phyloP scores from a whole-genome alignment of 2,329 filamentous ascomycete species.

The Arachnopeziza araneosa region DNA sequence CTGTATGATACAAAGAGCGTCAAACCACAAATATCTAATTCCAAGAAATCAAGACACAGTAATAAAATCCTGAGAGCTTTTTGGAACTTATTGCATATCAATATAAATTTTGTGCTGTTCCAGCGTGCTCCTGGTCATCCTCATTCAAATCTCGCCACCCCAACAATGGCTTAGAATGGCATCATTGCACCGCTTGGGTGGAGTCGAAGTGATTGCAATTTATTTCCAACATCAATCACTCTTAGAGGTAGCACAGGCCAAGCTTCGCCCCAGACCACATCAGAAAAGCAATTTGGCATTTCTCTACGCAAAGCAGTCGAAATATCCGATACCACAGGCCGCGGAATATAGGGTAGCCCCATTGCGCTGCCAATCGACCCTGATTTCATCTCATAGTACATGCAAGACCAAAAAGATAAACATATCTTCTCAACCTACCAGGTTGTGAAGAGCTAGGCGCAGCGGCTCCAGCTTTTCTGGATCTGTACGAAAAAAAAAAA shows the following conservation, averaged over 20 bases:
- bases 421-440: background rate
- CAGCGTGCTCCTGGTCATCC: background rate
- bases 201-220: background rate
- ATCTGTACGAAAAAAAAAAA: too few relatives aligned
- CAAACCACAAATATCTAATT: background rate
- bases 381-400: background rate
- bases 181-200: background rate
- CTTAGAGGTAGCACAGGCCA: background rate
- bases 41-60: background rate
- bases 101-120: background rate
- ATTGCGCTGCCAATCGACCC: background rate
- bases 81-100: background rate
- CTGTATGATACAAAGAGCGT: background rate
- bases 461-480: background rate
- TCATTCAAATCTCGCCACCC: background rate
- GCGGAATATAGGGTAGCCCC: background rate
- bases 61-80: background rate
- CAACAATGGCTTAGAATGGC: background rate
- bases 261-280: background rate
- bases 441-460: background rate
- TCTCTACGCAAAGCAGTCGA: background rate
- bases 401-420: background rate
- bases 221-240: background rate
- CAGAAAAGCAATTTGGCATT: background rate
- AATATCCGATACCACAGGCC: background rate